phyloP scores from a whole-genome alignment of 2,329 filamentous ascomycete species.

The Exophiala lecanii-corni region DNA sequence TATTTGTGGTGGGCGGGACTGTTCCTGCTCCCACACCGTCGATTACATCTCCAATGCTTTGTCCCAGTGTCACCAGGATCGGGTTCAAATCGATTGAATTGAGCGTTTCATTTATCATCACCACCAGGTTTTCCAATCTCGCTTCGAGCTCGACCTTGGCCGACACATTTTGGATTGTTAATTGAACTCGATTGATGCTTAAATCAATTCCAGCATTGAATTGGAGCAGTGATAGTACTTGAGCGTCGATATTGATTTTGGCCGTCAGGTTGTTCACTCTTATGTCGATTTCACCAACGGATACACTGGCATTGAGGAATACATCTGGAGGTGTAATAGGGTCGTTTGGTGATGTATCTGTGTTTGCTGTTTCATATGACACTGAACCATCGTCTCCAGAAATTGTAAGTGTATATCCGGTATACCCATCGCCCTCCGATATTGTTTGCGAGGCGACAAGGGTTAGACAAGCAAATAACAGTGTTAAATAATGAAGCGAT shows the following conservation, averaged over 20 bases:
- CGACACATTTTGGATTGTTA: slow-evolving; percentile 55
- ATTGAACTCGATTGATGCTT: slow-evolving; percentile 52
- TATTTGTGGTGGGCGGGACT: slow-evolving; percentile 4
- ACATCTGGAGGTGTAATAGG: slow-evolving; percentile 51
- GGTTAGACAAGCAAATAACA: slow-evolving; percentile 1
- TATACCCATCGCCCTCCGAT: slow-evolving; percentile 43
- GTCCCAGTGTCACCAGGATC: slow-evolving; percentile 52
- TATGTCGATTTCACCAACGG: slow-evolving; percentile 55
- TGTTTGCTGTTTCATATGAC: slow-evolving; percentile 52
- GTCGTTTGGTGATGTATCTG: slow-evolving; percentile 38
- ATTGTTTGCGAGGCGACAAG: slow-evolving; percentile 8
- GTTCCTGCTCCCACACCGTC: slow-evolving; percentile 35
- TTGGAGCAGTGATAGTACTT: slow-evolving; percentile 54
- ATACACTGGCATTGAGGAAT: slow-evolving; percentile 56
- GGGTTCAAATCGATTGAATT: slow-evolving; percentile 58
- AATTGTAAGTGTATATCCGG: slow-evolving; percentile 52
- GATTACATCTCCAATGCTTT: slow-evolving; percentile 46
- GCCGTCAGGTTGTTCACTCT: slow-evolving; percentile 57
- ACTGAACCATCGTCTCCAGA: slow-evolving; percentile 49
- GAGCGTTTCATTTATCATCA: slow-evolving; percentile 57
- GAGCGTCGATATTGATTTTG: slow-evolving; percentile 57
- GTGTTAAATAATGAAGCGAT: neutral
- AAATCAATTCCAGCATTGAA: slow-evolving; percentile 60
- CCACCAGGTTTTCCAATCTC: slow-evolving; percentile 55
- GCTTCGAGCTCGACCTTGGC: slow-evolving; percentile 58